Evolutionary conservation across 352 stramenopile genomes (phyloP), one percentile per base, ranked within the genome.

Genomic region (Phytophthora megakarya): DNA sequence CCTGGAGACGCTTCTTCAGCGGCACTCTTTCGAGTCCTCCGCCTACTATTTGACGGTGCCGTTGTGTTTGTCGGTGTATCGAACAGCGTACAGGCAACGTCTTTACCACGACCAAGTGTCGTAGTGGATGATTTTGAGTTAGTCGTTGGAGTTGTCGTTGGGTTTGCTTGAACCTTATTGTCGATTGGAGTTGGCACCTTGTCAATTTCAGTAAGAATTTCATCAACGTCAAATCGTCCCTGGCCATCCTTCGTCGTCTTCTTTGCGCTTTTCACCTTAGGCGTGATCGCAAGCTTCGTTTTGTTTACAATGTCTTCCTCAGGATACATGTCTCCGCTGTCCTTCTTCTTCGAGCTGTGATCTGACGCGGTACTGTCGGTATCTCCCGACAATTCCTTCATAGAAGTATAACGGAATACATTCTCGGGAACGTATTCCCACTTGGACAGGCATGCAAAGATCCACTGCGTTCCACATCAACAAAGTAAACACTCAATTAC

Each of bases 371-470:
- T 73, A 28, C 59, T 73, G 26, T 71, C 69, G 5, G 65, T 65
- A 56, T 74, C 46, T 9, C 43, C 65, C 7, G 65, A 60, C 13
- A 58, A 30, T 7, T 61, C 35, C 35, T 75, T 77, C 6, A 60
- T 59, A 25, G 49, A 52, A 30, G 54, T 76, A 58, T 74, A 89
- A 8, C 64, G 74, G 42, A 84, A 92, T 7, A 47, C 48, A 51
- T 73, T 70, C 70, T 93, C 85, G 1, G 74, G 32, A 1, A 92
- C 63, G 53, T 92, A 70, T 38, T 76, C 71, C 88, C 88, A 96
- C 53, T 81, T 63, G 0, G 70, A 61, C 32, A 95, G 48, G 43
- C 84, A 96, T 25, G 79, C 67, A 21, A 95, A 80, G 13, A 96
- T 65, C 88, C 88, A 96, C 84, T 95, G 61, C 43, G 30, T 28